Evolutionary conservation across 805 yeast genomes (phyloP).

Genomic region (Lipomyces mesembrius): DNA sequence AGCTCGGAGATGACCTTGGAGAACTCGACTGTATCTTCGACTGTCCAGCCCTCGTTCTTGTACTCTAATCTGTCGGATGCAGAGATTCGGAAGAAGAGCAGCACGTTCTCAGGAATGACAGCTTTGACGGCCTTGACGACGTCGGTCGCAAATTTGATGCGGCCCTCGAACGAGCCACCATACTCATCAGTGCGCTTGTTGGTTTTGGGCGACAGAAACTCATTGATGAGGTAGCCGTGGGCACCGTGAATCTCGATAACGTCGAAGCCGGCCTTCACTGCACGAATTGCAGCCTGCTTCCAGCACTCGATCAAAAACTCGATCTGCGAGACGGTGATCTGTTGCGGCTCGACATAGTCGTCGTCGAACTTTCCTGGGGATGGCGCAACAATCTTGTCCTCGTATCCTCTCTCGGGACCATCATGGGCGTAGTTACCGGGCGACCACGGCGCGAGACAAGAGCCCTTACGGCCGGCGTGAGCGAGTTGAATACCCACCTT

Average conservation of each 20-base stretch:
- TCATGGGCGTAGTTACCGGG: constrained; percentile 29
- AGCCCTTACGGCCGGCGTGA: constrained; percentile 60
- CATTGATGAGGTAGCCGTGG: constrained; percentile 60
- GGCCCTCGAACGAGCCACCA: constrained; percentile 66
- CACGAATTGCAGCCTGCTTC: constrained; percentile 55
- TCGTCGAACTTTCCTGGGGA: constrained; percentile 48
- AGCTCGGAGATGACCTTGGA: constrained; percentile 39
- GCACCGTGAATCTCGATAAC: constrained; percentile 71
- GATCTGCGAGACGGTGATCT: constrained; percentile 50
- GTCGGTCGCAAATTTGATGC: constrained; percentile 57
- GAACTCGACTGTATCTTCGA: constrained; percentile 50
- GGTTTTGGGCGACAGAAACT: constrained; percentile 53
- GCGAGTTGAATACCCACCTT: constrained; percentile 59
- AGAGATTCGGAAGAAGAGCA: constrained; percentile 56
- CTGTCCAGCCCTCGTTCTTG: constrained; percentile 47
- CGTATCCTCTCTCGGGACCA: constrained; percentile 34
- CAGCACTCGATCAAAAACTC: constrained; percentile 50
- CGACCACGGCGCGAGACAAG: constrained; percentile 45
- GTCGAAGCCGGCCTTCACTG: constrained; percentile 61
- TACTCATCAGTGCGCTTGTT: constrained; percentile 65
- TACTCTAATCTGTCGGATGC: constrained; percentile 50
- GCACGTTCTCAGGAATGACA: constrained; percentile 50
- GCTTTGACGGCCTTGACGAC: constrained; percentile 52
- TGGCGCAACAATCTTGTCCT: constrained; percentile 53
- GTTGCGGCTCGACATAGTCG: constrained; percentile 47